phyloP scores from a whole-genome alignment of 805 yeast genomes.

The Candida lessepsii region DNA sequence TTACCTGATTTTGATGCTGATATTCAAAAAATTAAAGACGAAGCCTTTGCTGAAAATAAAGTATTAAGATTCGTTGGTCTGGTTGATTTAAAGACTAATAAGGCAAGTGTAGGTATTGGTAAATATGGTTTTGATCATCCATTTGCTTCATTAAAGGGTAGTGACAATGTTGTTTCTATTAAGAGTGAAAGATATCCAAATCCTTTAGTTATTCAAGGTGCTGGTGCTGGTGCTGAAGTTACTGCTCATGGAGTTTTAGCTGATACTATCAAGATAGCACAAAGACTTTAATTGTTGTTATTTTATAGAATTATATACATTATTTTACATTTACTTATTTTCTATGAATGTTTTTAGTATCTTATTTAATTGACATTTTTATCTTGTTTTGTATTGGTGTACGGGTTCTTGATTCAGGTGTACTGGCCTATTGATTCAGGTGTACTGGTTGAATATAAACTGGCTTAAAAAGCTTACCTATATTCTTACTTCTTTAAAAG shows the following conservation, averaged over 20 bases:
- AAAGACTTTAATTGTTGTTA: constrained; percentile 65
- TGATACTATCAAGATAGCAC: constrained; percentile 88
- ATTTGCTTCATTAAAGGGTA: constrained; percentile 91
- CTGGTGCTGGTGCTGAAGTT: constrained; percentile 83
- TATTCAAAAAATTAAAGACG: constrained; percentile 71
- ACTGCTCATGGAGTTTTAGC: constrained; percentile 86
- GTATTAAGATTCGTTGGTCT: constrained; percentile 93
- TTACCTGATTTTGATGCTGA: constrained; percentile 83
- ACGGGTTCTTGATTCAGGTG: too few relatives aligned
- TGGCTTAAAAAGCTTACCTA: too few relatives aligned
- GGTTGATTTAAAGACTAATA: constrained; percentile 70
- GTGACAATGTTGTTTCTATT: constrained; percentile 93
- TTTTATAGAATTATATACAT: constrained; percentile 2
- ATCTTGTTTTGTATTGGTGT: too few relatives aligned
- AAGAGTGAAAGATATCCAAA: constrained; percentile 88
- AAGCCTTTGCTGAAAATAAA: constrained; percentile 78
- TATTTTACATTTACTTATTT: constrained; percentile 1
- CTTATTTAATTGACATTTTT: too few relatives aligned
- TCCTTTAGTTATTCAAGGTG: constrained; percentile 96
- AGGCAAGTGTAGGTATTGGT: constrained; percentile 82
- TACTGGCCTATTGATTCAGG: too few relatives aligned
- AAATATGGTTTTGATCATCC: constrained; percentile 90
- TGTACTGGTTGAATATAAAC: too few relatives aligned
- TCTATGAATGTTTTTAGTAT: too few relatives aligned
- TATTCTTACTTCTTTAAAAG: too few relatives aligned